Evolutionary conservation across 371 early-diverging fungal species (phyloP), one percentile per base, ranked within the genome.

Genomic region (Circinella umbellata): DNA sequence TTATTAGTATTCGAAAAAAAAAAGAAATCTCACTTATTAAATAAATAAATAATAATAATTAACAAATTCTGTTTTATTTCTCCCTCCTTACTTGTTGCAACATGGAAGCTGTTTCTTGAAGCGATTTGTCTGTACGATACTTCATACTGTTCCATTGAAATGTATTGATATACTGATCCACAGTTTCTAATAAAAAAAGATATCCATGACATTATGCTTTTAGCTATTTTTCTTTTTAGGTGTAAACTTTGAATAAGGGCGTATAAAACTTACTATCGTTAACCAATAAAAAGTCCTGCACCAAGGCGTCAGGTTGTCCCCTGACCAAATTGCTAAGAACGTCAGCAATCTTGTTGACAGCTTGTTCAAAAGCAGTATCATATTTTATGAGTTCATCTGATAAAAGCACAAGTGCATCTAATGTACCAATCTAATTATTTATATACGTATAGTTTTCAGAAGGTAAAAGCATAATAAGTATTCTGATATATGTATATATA

Each of bases 81-180:
- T 42, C 11, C 11, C 34, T 4, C 57, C 57, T 57, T 73, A 82
- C 85, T 70, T 85, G 78, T 49, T 71, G 74, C 38, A 98, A 88
- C 64, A 89, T 79, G 42, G 91, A 88, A 0, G 91, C 83, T 11
- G 96, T 88, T 71, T 97, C 98, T 62, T 90, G 86, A 70, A 97
- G 81, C 10, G 95, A 86, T 79, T 94, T 93, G 80, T 98, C 98
- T 0, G 92, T 88, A 63, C 98, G 89, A 77, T 96, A 98, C 80
- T 96, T 97, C 90, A 95, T 91, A n/a, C 90, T 89, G 78, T 97
- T 95, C 98, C 98, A 98, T 61, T 90, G 85, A 73, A 97, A 97
- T 20, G 90, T 83, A 68, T 88, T 88, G 36, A 97, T 76, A 69
- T 92, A 97, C 61, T 91, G 86, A 72, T 95, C 96, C 38, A 95